A percentile compares a stretch with the other conserved stretches of the same genome.
Evolutionary conservation across 2,329 filamentous ascomycete genomes (phyloP).

Genomic region (Coniochaeta sp.): DNA sequence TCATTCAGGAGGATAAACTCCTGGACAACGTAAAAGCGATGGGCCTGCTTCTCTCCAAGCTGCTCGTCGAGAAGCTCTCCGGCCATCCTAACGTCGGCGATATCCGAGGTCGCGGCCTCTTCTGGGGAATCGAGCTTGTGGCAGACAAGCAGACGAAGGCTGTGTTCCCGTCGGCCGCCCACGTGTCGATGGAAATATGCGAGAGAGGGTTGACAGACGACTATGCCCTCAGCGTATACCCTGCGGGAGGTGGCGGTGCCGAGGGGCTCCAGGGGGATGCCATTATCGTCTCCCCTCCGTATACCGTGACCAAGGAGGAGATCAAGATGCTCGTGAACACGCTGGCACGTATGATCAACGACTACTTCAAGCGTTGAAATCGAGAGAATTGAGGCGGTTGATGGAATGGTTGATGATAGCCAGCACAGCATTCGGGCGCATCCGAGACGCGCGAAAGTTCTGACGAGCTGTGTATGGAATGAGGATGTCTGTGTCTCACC

Average conservation of each 20-base stretch:
- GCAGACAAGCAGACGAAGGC: slow-evolving; percentile 23
- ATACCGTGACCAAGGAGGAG: slow-evolving; percentile 52
- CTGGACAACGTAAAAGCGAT: slow-evolving; percentile 25
- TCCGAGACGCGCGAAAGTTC: too few relatives aligned
- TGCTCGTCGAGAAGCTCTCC: slow-evolving; percentile 21
- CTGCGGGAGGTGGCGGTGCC: slow-evolving; percentile 48
- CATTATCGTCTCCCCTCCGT: slow-evolving; percentile 62
- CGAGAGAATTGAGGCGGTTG: background rate
- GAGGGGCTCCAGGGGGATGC: slow-evolving; percentile 60
- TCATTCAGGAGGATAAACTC: slow-evolving; percentile 27
- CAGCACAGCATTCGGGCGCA: too few relatives aligned
- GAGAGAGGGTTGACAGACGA: slow-evolving; percentile 21
- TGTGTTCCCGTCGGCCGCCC: slow-evolving; percentile 24
- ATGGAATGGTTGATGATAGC: too few relatives aligned
- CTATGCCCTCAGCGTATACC: slow-evolving; percentile 48
- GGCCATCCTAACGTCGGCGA: slow-evolving; percentile 31
- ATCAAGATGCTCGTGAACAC: slow-evolving; percentile 48
- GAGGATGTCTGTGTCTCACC: too few relatives aligned
- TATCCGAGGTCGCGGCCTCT: slow-evolving; percentile 34
- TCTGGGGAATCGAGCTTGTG: slow-evolving; percentile 37
- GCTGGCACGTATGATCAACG: slow-evolving; percentile 42
- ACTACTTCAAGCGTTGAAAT: slow-evolving; percentile 29
- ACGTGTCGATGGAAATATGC: slow-evolving; percentile 25
- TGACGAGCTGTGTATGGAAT: too few relatives aligned
- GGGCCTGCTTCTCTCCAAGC: slow-evolving; percentile 21